Evolutionary conservation across 163 green algal genomes (phyloP).

Genomic region (Picocystis sp.): DNA sequence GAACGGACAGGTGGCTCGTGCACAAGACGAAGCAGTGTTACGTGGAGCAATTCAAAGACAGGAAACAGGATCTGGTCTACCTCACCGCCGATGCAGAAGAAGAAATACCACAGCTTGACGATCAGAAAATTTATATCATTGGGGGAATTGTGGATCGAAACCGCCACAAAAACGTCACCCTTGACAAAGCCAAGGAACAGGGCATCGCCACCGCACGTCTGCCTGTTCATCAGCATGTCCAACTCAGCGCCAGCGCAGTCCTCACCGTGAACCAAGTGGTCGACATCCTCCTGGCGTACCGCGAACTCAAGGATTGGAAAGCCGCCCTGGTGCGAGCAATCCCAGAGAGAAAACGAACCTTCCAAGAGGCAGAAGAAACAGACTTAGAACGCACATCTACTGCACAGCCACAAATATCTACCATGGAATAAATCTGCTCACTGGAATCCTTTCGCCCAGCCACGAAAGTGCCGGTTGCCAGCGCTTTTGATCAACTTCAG

Average conservation of each 20-base stretch:
- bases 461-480: too few relatives aligned
- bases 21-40: conserved; percentile 11
- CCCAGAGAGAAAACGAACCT: conserved; percentile 14
- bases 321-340: conserved; percentile 15
- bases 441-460: too few relatives aligned
- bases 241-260: conserved; percentile 21
- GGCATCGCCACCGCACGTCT: conserved; percentile 46
- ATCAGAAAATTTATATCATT: conserved; percentile 56
- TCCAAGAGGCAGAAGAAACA: too few relatives aligned
- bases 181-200: conserved; percentile 23
- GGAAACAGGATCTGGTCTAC: conserved; percentile 53
- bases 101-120: conserved; percentile 31
- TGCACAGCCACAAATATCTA: too few relatives aligned
- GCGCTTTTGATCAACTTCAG: too few relatives aligned
- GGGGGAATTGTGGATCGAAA: conserved; percentile 83
- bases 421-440: too few relatives aligned
- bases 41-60: conserved; percentile 21
- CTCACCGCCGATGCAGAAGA: conserved; percentile 58
- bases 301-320: conserved; percentile 16
- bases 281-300: conserved; percentile 16
- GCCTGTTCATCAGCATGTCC: conserved; percentile 44
- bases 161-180: conserved; percentile 41
- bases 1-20: neutral
- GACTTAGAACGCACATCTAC: too few relatives aligned
- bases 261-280: conserved; percentile 37